These are phyloP conservation scores for Aspergillus calidoustus DNA, from an alignment of 2,329 filamentous ascomycete species.

Conservation along the genomic window DNA sequence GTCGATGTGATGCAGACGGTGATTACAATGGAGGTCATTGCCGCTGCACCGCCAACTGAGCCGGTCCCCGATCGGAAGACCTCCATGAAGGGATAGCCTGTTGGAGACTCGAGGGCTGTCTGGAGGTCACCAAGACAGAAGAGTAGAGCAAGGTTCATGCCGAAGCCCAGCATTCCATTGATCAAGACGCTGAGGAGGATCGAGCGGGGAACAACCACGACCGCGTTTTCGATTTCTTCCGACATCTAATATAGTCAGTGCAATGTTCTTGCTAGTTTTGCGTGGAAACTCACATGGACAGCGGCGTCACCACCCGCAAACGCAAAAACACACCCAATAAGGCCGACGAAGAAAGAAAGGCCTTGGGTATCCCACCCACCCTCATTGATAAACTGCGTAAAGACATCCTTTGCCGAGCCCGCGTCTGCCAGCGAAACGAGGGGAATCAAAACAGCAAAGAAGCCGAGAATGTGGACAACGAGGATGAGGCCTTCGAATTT, in stretches of 20 bases:
- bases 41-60: constrained; percentile 32
- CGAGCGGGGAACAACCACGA: constrained; percentile 40
- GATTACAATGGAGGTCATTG: constrained; percentile 34
- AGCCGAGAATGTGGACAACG: constrained; percentile 56
- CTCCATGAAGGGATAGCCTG: constrained; percentile 43
- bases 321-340: constrained; percentile 44
- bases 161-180: constrained; percentile 45
- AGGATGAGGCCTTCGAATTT: constrained; percentile 54
- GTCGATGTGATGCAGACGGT: constrained; percentile 36
- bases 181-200: constrained; percentile 43
- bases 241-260: constrained; percentile 29
- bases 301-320: constrained; percentile 45
- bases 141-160: constrained; percentile 44
- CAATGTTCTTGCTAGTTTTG: neutral
- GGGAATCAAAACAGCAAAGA: constrained; percentile 57
- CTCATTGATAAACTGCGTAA: constrained; percentile 53
- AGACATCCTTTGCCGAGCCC: constrained; percentile 44
- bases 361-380: constrained; percentile 49
- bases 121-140: constrained; percentile 45
- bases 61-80: constrained; percentile 40
- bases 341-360: constrained; percentile 10
- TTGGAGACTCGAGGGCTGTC: constrained; percentile 29
- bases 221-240: constrained; percentile 47
- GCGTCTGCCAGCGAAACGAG: constrained; percentile 48
- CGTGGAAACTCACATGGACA: constrained; percentile 39